These are phyloP conservation scores for Aspergillus sp. DNA, from an alignment of 2,329 filamentous ascomycete species.

Conservation along the genomic window DNA sequence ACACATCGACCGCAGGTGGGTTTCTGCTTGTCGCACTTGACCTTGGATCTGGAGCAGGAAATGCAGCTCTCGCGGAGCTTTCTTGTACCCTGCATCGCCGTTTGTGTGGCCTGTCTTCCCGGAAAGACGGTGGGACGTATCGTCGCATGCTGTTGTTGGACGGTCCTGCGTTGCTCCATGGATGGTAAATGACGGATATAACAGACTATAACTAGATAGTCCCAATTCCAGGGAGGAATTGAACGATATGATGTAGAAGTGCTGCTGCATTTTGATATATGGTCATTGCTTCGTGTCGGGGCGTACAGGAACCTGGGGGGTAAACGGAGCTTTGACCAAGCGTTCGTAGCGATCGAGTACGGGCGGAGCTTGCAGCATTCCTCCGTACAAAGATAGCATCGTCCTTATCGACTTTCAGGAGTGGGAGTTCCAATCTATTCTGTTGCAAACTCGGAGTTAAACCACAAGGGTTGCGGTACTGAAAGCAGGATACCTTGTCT, in stretches of 20 bases:
- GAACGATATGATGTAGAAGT: not conserved
- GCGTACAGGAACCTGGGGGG: not conserved
- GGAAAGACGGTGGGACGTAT: not conserved
- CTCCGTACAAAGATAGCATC: not conserved
- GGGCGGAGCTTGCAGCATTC: not conserved
- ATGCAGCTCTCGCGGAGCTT: constrained; percentile 18
- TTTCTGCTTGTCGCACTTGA: constrained; percentile 17
- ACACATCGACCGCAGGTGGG: constrained; percentile 12
- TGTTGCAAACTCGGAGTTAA: too few relatives aligned
- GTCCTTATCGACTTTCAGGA: not conserved
- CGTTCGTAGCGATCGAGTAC: not conserved
- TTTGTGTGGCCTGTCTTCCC: not conserved
- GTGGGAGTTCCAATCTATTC: too few relatives aligned
- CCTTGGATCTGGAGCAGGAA: constrained; percentile 14
- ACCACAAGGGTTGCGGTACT: too few relatives aligned
- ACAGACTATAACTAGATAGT: not conserved
- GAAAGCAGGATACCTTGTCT: too few relatives aligned
- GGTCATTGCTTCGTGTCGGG: not conserved
- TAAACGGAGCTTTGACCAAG: not conserved
- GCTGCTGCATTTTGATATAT: not conserved
- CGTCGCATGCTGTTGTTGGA: not conserved
- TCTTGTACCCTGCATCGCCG: not conserved
- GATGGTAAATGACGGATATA: not conserved
- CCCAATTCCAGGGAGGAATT: not conserved
- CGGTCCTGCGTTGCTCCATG: not conserved